Conservation (phyloP, 352 stramenopile species). For the Globisporangium okanoganense region DNA sequence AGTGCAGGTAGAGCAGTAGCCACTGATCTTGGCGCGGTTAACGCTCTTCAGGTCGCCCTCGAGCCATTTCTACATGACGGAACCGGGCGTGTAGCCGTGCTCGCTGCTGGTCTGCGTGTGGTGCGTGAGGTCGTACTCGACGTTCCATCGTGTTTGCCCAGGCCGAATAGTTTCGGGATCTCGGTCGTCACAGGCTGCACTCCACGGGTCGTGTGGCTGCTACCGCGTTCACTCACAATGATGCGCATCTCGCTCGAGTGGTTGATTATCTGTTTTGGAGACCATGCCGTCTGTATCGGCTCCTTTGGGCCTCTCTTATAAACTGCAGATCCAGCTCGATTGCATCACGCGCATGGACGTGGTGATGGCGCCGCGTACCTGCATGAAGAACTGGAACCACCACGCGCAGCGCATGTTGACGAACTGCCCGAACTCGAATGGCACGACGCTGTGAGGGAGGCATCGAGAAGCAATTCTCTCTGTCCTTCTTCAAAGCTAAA, state of each 20-base stretch:
- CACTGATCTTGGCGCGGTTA: slow-evolving; percentile 80
- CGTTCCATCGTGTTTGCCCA: no score
- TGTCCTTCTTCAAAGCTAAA: no score
- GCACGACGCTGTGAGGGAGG: no score
- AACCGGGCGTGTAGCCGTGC: slow-evolving; percentile 83
- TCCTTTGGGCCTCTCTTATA: slow-evolving; percentile 20
- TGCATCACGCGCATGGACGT: slow-evolving; percentile 20
- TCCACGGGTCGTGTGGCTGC: no score
- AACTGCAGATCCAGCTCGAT: slow-evolving; percentile 30
- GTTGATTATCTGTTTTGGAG: no score
- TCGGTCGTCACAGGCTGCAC: slow-evolving; percentile 41
- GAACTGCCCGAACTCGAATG: slow-evolving; percentile 29
- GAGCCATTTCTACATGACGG: slow-evolving; percentile 87
- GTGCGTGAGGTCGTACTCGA: slow-evolving; percentile 84
- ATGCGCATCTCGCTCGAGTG: slow-evolving; percentile 29
- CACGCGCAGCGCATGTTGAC: slow-evolving; percentile 44
- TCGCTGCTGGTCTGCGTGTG: slow-evolving; percentile 91
- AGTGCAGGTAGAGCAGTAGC: no score
- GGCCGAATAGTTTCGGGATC: slow-evolving; percentile 59
- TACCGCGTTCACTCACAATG: slow-evolving; percentile 31
- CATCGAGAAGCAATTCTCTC: no score
- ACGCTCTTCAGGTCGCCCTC: slow-evolving; percentile 77
- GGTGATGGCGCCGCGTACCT: slow-evolving; percentile 1
- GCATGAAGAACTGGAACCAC: slow-evolving; percentile 33
- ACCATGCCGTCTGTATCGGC: slow-evolving; percentile 34